These are phyloP conservation scores for Malassezia brasiliensis DNA, from an alignment of 1,284 basidiomycete genomes.

Conservation along the genomic window DNA sequence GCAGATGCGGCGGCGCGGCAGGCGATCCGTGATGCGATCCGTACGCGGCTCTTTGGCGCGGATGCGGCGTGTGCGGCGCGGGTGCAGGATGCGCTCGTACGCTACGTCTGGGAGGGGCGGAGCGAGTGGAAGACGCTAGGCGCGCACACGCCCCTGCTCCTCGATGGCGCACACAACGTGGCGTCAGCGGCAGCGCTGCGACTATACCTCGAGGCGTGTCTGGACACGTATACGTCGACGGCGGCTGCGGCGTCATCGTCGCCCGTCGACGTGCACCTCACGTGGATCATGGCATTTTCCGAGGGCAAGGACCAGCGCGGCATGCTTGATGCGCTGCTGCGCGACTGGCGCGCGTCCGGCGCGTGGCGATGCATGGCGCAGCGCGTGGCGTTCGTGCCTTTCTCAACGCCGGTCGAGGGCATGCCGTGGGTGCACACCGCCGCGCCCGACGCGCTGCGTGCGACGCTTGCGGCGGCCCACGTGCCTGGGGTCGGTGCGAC, in stretches of 20 bases:
- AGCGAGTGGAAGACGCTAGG: conserved; percentile 60
- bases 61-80: conserved; percentile 20
- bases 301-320: conserved; percentile 32
- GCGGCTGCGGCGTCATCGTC: conserved; percentile 3
- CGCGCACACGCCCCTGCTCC: conserved; percentile 51
- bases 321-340: conserved; percentile 29
- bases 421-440: conserved; percentile 43
- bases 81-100: conserved; percentile 18
- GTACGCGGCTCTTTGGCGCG: conserved; percentile 28
- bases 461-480: not conserved
- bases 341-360: not conserved
- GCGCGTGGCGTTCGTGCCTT: conserved; percentile 30
- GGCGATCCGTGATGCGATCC: conserved; percentile 32
- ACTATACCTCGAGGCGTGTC: conserved; percentile 57
- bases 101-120: conserved; percentile 65
- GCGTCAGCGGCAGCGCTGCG: conserved; percentile 65
- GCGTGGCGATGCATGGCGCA: conserved; percentile 15
- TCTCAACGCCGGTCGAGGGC: conserved; percentile 39
- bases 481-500: conserved; percentile 3
- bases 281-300: conserved; percentile 39
- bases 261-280: conserved; percentile 18
- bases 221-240: conserved; percentile 4
- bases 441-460: conserved; percentile 8
- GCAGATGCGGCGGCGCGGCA: conserved; percentile 21
- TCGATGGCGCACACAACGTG: conserved; percentile 93